Evolutionary conservation across 352 stramenopile species (phyloP).

Genomic region (Pythium dissimile): DNA sequence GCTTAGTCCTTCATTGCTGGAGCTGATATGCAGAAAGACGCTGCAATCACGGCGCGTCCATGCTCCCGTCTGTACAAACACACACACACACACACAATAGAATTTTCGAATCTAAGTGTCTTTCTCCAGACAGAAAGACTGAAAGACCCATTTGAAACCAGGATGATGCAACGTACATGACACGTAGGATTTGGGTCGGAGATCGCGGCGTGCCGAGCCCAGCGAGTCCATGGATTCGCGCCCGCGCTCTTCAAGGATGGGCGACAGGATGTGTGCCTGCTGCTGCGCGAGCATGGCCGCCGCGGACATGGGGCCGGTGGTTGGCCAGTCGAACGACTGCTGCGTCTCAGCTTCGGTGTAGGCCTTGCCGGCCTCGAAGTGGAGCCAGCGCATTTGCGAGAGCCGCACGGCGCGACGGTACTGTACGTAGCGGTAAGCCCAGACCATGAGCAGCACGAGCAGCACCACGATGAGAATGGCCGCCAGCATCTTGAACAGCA

Average conservation of each 20-base stretch:
- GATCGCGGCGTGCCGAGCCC: slow-evolving; percentile 14
- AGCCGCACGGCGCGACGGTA: slow-evolving; percentile 55
- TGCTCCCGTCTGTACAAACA: slow-evolving; percentile 14
- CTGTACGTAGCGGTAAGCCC: slow-evolving; percentile 55
- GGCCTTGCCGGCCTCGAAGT: slow-evolving; percentile 36
- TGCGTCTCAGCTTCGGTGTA: slow-evolving; percentile 25
- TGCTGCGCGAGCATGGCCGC: neutral
- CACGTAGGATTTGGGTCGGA: slow-evolving; percentile 8
- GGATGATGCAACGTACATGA: too few species aligned
- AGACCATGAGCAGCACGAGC: slow-evolving; percentile 41
- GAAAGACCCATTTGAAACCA: too few species aligned
- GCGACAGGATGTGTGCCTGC: slow-evolving; percentile 52
- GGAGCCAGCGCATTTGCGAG: slow-evolving; percentile 65
- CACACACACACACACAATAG: neutral
- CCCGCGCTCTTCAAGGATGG: slow-evolving; percentile 64
- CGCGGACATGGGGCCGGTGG: neutral
- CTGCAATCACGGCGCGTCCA: slow-evolving; percentile 12
- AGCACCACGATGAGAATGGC: slow-evolving; percentile 34
- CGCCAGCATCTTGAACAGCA: slow-evolving; percentile 36
- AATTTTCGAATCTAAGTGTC: too few species aligned
- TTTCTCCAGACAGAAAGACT: too few species aligned
- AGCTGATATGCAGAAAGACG: too few species aligned
- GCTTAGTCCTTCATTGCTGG: too few species aligned
- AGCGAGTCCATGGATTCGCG: slow-evolving; percentile 25
- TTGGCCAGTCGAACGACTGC: slow-evolving; percentile 38